phyloP scores from a whole-genome alignment of 176 grass and related monocot genomes.

The Alopecurus myosuroides region DNA sequence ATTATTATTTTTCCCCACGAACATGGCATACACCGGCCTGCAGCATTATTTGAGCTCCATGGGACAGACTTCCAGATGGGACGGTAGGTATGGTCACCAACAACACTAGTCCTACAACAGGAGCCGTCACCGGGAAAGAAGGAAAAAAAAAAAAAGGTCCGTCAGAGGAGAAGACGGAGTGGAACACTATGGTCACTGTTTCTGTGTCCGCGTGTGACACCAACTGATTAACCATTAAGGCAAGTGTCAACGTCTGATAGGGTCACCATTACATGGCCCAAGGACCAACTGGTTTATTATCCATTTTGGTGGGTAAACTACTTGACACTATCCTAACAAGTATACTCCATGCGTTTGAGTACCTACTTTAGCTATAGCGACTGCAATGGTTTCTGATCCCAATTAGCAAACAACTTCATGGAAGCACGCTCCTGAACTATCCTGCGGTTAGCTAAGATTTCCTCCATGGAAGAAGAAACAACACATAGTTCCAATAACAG shows the following conservation, averaged over 20 bases:
- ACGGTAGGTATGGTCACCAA: background rate
- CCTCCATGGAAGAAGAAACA: background rate
- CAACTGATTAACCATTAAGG: background rate
- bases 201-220: background rate
- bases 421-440: background rate
- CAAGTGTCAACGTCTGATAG: conserved; percentile 7
- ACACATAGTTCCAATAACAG: background rate
- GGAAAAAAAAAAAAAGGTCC: background rate
- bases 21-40: background rate
- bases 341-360: background rate
- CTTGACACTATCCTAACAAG: background rate
- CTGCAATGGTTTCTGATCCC: background rate
- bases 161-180: background rate
- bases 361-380: background rate
- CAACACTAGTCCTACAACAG: background rate
- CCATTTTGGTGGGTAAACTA: background rate
- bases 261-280: background rate
- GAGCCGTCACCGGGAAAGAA: background rate
- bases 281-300: background rate
- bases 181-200: background rate
- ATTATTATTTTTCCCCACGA: background rate
- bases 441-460: background rate
- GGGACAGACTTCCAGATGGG: background rate
- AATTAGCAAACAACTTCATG: background rate
- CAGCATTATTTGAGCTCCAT: background rate